Evolutionary conservation across 2,329 filamentous ascomycete species (phyloP), one percentile per base, ranked within the genome.

Genomic region (Sporothrix dimorphospora): DNA sequence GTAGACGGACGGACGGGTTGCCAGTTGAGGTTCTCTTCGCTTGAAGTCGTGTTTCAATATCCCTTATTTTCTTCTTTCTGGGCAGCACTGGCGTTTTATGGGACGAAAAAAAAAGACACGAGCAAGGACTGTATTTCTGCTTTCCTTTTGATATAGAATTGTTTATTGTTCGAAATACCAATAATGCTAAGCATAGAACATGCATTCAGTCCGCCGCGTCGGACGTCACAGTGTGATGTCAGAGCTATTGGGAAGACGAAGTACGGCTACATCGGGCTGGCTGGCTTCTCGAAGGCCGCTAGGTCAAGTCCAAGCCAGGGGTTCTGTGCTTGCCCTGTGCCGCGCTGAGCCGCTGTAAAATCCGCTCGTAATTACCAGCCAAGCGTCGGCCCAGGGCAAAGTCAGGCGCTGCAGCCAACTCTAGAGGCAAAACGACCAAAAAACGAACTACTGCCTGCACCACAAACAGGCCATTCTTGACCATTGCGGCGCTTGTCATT

Each of bases 401-500:
- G 42, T 19, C 42, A 34, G 30, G 30, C 30, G 45, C 45, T n/a
- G 30, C 3, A 34, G 30, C 30, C 3, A 34, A 6, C 30, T 3
- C 30, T n/a, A 34, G 30, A 34, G 30, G 30, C 30, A 34, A n/a
- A n/a, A n/a, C n/a, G n/a, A n/a, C n/a, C n/a, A n/a, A 34, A 34
- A 34, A 34, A 5, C 19, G 5, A 49, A 21, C 47, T 19, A 27
- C n/a, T 5, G 4, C 30, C 19, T 24, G n/a, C 42, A 47, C n/a
- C n/a, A n/a, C n/a, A n/a, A n/a, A n/a, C n/a, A n/a, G n/a, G 57
- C 24, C 42, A 21, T 30, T 42, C 34, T 76, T 81, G 77, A 80
- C 79, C 77, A 80, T 77, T 77, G 69, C 19, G 34, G 14, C 30
- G 1, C 7, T 1, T 63, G 49, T 78, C 75, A 79, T 80, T 80